These are phyloP conservation scores for Mortierella polycephala DNA, from an alignment of 371 early-diverging fungal species.

Conservation along the genomic window DNA sequence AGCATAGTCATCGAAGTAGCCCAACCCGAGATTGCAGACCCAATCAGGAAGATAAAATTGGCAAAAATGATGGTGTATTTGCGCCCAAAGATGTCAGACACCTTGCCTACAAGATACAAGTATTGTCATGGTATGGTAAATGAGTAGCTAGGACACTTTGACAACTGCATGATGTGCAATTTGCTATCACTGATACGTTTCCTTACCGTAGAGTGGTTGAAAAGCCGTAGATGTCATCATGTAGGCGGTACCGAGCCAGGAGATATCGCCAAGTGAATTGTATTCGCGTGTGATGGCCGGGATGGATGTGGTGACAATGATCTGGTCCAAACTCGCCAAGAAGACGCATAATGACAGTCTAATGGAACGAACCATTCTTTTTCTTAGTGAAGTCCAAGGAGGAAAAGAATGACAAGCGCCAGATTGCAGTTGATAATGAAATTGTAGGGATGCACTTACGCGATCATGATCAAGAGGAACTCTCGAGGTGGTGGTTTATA, in stretches of 20 bases:
- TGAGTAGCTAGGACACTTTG: not conserved
- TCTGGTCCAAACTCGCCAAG: slow-evolving; percentile 74
- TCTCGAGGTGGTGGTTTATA: slow-evolving; percentile 44
- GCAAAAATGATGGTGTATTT: slow-evolving; percentile 67
- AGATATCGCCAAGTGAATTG: slow-evolving; percentile 66
- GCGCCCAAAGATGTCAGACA: slow-evolving; percentile 80
- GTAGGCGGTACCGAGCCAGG: slow-evolving; percentile 83
- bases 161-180: too few relatives aligned
- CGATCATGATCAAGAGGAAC: slow-evolving; percentile 42
- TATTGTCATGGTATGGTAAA: not conserved
- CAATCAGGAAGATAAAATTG: slow-evolving; percentile 64
- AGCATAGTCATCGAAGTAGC: slow-evolving; percentile 65
- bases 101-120: slow-evolving; percentile 57
- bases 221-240: slow-evolving; percentile 80
- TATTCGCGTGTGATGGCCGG: slow-evolving; percentile 83
- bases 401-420: too few relatives aligned
- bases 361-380: not conserved
- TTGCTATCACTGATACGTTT: not conserved
- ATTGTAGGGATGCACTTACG: slow-evolving; percentile 20
- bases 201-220: slow-evolving; percentile 74
- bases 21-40: slow-evolving; percentile 68
- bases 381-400: too few relatives aligned
- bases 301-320: slow-evolving; percentile 85
- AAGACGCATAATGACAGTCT: slow-evolving; percentile 62
- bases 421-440: too few relatives aligned